These are phyloP conservation scores for Oidiodendron maius DNA, from an alignment of 495 filamentous ascomycete genomes.

Conservation along the genomic window DNA sequence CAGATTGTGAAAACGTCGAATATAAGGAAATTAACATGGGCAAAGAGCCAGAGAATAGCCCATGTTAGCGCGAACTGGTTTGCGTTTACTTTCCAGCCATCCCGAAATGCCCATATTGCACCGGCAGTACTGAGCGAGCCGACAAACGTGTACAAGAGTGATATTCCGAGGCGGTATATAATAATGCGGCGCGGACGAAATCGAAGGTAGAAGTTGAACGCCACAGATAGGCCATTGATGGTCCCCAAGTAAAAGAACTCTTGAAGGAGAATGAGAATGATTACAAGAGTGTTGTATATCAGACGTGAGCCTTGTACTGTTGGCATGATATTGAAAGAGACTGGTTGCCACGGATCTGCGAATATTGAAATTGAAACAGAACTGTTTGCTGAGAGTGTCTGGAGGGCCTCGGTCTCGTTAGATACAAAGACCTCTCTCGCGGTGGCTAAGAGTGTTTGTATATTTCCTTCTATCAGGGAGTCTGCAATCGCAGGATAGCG, in stretches of 20 bases:
- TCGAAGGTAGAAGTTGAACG: slow-evolving; percentile 37
- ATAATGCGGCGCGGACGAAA: slow-evolving; percentile 35
- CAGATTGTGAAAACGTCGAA: slow-evolving; percentile 43
- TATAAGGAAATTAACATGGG: slow-evolving; percentile 42
- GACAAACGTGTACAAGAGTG: slow-evolving; percentile 35
- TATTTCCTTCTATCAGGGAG: slow-evolving; percentile 21
- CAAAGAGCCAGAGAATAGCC: slow-evolving; percentile 45
- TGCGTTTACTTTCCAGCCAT: slow-evolving; percentile 39
- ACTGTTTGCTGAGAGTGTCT: slow-evolving; percentile 21
- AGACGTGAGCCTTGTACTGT: slow-evolving; percentile 42
- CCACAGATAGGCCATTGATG: slow-evolving; percentile 34
- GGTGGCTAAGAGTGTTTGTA: slow-evolving; percentile 27
- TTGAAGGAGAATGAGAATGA: slow-evolving; percentile 43
- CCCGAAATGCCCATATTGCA: slow-evolving; percentile 44
- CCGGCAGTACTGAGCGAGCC: slow-evolving; percentile 40
- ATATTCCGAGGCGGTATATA: slow-evolving; percentile 34
- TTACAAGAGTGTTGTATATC: slow-evolving; percentile 46
- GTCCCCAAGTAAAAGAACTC: slow-evolving; percentile 48
- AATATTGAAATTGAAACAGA: slow-evolving; percentile 29
- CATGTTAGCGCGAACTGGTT: slow-evolving; percentile 42
- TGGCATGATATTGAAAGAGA: slow-evolving; percentile 35
- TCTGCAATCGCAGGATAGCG: slow-evolving; percentile 41
- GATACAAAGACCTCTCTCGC: slow-evolving; percentile 31
- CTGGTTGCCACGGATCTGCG: slow-evolving; percentile 35
- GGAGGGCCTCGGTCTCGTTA: slow-evolving; percentile 27